phyloP scores from a whole-genome alignment of 164 flowering plant species.

The Tetracentron sinense region DNA sequence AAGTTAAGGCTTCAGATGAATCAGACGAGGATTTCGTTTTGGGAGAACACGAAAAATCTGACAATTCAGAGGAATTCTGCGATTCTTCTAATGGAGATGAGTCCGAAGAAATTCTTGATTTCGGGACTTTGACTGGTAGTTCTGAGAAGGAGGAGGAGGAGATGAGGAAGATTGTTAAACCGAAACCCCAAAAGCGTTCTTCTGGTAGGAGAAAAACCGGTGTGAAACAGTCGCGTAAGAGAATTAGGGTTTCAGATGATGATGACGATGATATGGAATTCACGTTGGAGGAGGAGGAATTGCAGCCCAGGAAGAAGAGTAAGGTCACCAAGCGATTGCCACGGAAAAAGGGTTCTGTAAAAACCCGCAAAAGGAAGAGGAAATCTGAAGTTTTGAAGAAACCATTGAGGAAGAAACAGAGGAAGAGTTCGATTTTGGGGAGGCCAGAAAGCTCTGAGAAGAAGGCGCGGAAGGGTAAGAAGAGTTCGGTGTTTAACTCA shows the following conservation, averaged over 20 bases:
- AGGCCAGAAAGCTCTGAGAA: conserved; percentile 30
- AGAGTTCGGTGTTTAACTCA: conserved; percentile 25
- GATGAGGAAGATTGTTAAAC: conserved; percentile 24
- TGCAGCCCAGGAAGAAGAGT: conserved; percentile 21
- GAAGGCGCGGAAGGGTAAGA: conserved; percentile 16
- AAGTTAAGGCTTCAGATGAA: conserved; percentile 54
- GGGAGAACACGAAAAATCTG: conserved; percentile 40
- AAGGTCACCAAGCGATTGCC: conserved; percentile 19
- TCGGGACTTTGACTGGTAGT: neutral
- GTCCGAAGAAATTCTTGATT: conserved; percentile 42
- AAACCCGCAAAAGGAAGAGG: conserved; percentile 31
- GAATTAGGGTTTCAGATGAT: conserved; percentile 21
- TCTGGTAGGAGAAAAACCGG: conserved; percentile 17
- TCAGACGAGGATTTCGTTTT: conserved; percentile 87
- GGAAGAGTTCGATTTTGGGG: conserved; percentile 21
- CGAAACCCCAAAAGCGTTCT: conserved; percentile 17
- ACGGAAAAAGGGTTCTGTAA: conserved; percentile 24
- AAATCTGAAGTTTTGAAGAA: conserved; percentile 35
- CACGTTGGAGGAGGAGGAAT: conserved; percentile 56
- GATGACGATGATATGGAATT: conserved; percentile 67
- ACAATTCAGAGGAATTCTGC: conserved; percentile 35
- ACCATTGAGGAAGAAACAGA: conserved; percentile 29
- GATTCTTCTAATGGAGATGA: conserved; percentile 36
- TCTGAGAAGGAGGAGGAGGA: conserved; percentile 32
- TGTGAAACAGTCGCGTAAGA: conserved; percentile 21